Evolutionary conservation across 108 stramenopile genomes (phyloP), one percentile per base, ranked within the genome.

Genomic region (Stephanodiscus minutulus): DNA sequence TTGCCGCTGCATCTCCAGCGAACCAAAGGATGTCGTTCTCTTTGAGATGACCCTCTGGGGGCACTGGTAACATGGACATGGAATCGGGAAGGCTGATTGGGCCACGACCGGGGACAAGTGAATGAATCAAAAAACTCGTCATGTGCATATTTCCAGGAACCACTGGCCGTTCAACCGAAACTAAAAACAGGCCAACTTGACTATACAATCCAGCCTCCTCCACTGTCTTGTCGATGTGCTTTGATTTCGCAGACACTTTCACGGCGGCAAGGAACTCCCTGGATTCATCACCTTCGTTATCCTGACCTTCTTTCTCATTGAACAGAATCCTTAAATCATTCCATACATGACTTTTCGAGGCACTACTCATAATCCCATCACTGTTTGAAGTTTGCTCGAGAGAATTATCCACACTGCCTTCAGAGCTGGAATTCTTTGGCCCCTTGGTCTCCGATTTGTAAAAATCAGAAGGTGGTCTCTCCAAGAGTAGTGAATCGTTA

Each of bases 211-310:
- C 93, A 35, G 61, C 55, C 54, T 91, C 74, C 0, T 63, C 65
- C 5, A 87, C 77, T 31, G 77, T 87, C 52, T 87, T 84, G 13
- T 71, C 76, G 0, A 72, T 73, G 17, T 89, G 85, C 18, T 76
- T 53, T 17, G 90, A 88, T 44, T 88, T 85, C 1, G 70, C 66
- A 12, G 77, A 59, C 41, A 95, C 78, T 50, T 72, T 70, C 90
- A 90, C 89, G 9, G 91, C 93, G 20, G 86, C 78, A 24, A 95
- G 73, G 63, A 86, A 95, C 69, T 95, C 93, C 48, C 87, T 67
- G 6, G 69, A 54, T 48, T 27, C 61, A 37, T 48, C 27, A 22
- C 63, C 62, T 15, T 36, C 48, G 5, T 37, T 46, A 22, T 67
- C 60, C 33, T 60, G 41, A 49, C 52, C 72, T 12, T 69, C 72